Evolutionary conservation across 1,139 yeast genomes (phyloP).

Genomic region (Blastobotrys ciferrii): DNA sequence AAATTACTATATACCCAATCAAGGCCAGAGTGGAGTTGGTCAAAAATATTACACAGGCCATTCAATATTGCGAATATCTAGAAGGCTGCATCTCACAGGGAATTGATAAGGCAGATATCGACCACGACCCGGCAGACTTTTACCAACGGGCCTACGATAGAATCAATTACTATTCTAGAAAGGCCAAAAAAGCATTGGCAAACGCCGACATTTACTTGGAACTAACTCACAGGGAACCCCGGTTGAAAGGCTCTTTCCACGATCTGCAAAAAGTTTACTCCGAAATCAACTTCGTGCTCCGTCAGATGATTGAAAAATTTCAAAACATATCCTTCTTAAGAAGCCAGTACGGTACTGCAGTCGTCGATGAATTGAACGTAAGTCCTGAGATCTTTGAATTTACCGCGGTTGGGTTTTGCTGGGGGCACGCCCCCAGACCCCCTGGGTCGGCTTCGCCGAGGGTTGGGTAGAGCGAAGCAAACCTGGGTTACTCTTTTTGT

Average conservation of each 20-base stretch:
- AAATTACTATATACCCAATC: constrained; percentile 45
- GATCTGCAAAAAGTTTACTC: constrained; percentile 42
- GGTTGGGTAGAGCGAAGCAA: too few relatives aligned
- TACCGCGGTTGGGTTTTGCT: too few relatives aligned
- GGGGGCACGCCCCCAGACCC: too few relatives aligned
- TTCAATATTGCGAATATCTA: constrained; percentile 42
- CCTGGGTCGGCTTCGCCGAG: too few relatives aligned
- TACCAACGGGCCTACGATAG: constrained; percentile 7
- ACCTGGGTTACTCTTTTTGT: too few relatives aligned
- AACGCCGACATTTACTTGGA: constrained; percentile 44
- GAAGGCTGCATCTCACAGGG: constrained; percentile 43
- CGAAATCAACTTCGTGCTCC: constrained; percentile 46
- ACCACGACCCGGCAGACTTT: constrained; percentile 24
- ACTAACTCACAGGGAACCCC: constrained; percentile 47
- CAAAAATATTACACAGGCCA: constrained; percentile 42
- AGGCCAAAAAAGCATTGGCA: constrained; percentile 41
- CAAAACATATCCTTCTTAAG: constrained; percentile 47
- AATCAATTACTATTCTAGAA: constrained; percentile 30
- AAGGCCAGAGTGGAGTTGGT: constrained; percentile 47
- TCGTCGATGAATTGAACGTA: constrained; percentile 44
- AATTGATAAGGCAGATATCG: constrained; percentile 30
- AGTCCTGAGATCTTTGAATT: constrained; percentile 4
- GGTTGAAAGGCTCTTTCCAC: constrained; percentile 47
- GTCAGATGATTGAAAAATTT: constrained; percentile 48
- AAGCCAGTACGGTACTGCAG: constrained; percentile 46